These are phyloP conservation scores for Chlorella sp. DNA, from an alignment of 139 green algal species.

Conservation along the genomic window DNA sequence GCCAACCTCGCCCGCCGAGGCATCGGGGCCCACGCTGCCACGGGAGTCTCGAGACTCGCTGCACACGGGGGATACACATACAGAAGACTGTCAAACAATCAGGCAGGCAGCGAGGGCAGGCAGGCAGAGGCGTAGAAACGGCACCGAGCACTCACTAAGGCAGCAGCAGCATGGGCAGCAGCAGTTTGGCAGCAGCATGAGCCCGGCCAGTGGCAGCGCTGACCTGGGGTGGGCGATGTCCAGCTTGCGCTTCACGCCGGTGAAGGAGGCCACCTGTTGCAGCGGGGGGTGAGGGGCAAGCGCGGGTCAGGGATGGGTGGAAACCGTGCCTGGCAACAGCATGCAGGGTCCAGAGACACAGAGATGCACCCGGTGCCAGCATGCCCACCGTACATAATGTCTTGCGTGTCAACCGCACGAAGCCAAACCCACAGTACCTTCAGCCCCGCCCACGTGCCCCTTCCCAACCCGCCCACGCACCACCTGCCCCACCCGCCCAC, in stretches of 20 bases:
- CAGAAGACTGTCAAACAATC: no score
- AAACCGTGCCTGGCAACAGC: background rate
- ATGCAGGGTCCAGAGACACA: no score
- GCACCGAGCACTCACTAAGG: background rate
- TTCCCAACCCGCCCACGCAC: background rate
- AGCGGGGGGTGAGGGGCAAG: background rate
- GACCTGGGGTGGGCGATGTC: background rate
- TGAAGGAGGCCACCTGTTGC: conserved; percentile 25
- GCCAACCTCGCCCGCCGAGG: conserved; percentile 12
- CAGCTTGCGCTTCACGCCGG: conserved; percentile 23
- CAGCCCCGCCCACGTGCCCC: no score
- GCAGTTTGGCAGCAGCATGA: background rate
- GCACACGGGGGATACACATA: background rate
- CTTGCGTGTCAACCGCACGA: no score
- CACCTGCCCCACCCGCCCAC: background rate
- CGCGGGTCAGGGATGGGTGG: background rate
- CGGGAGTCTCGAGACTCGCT: conserved; percentile 17
- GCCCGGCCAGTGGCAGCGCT: background rate
- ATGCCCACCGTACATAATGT: background rate
- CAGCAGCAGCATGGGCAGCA: background rate
- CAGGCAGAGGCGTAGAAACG: background rate
- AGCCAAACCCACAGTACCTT: no score
- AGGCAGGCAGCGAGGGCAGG: background rate
- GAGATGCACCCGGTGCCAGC: background rate
- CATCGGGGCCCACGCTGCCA: conserved; percentile 3